Conservation (phyloP, 768 basidiomycete species). For the Suillus alpinus region DNA sequence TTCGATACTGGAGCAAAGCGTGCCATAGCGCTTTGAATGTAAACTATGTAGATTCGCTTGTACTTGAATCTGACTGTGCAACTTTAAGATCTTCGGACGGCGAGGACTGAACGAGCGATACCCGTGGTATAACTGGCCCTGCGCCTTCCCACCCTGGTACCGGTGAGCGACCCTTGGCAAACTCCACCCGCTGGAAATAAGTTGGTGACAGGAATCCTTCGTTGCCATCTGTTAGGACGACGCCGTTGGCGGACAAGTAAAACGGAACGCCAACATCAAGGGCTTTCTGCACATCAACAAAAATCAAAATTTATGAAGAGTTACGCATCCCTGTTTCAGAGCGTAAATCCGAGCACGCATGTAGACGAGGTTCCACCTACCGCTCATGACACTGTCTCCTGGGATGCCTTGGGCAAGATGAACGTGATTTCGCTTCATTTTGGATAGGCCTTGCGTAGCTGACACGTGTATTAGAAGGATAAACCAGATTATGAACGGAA, state of each 20-base stretch:
- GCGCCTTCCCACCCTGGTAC: conserved; percentile 22
- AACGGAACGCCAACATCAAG: conserved; percentile 70
- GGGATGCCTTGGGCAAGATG: conserved; percentile 83
- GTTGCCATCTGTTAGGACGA: conserved; percentile 82
- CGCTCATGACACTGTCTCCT: conserved; percentile 69
- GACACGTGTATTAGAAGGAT: background rate
- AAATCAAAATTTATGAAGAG: conserved; percentile 77
- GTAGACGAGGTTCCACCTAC: conserved; percentile 40
- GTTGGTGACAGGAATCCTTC: conserved; percentile 56
- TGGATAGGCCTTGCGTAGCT: conserved; percentile 74
- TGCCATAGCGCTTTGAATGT: background rate
- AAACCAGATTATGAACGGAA: background rate
- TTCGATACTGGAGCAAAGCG: background rate
- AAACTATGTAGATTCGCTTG: background rate
- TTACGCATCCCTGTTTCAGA: conserved; percentile 69
- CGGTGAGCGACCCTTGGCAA: conserved; percentile 22
- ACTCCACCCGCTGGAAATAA: conserved; percentile 72
- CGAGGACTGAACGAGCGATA: background rate
- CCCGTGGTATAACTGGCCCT: background rate
- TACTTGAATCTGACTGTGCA: background rate
- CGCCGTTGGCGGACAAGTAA: conserved; percentile 81
- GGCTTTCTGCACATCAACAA: conserved; percentile 71
- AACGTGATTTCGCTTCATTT: conserved; percentile 88
- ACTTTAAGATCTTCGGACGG: background rate
- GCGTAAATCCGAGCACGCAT: background rate